Evolutionary conservation across 164 flowering plant genomes (phyloP), one percentile per base, ranked within the genome.

Genomic region (Malania oleifera): DNA sequence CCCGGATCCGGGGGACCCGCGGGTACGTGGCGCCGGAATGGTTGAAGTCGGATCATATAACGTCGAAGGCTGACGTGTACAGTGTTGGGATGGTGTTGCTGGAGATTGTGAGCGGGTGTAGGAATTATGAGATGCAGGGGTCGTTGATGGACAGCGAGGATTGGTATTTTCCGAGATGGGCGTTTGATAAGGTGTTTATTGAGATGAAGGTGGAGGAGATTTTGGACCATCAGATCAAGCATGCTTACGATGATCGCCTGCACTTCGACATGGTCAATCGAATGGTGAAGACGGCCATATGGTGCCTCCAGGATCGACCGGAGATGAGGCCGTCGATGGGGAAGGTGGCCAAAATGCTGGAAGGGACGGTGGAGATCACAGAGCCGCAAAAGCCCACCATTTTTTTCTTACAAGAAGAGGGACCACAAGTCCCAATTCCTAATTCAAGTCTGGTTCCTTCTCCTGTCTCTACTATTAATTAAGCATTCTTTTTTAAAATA

Each of bases 21-120:
- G 97, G 97, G 38, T 89, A 89, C 77, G 59, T 89, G 80, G 97
- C 93, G 11, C 97, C 91, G 0, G 97, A 89, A 56, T 85, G 91
- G 89, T 60, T 67, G 2, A 73, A 64, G 15, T 26, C 40, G 29
- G 82, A 77, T 25, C 76, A 75, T 7, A 83, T 89, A 38, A 86
- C 97, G 0, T 60, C 95, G 0, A 89, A 89, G 53, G 91, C 91
- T 0, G 97, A 89, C 50, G 95, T 89, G 51, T 89, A 76, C 55
- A 89, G 96, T 54, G 86, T 80, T 37, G 96, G 96, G 47, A 79
- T 89, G 89, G 95, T 89, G 56, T 29, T 89, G 54, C 62, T 89
- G 46, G 97, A 89, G 68, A 73, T 89, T 0, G 91, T 89, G n/a
- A 80, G 74, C 1, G 97, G 97, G 19, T 51, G 60, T 1, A 68